Conservation (phyloP, 2,329 filamentous ascomycete genomes). For the Colletotrichum sp. region DNA sequence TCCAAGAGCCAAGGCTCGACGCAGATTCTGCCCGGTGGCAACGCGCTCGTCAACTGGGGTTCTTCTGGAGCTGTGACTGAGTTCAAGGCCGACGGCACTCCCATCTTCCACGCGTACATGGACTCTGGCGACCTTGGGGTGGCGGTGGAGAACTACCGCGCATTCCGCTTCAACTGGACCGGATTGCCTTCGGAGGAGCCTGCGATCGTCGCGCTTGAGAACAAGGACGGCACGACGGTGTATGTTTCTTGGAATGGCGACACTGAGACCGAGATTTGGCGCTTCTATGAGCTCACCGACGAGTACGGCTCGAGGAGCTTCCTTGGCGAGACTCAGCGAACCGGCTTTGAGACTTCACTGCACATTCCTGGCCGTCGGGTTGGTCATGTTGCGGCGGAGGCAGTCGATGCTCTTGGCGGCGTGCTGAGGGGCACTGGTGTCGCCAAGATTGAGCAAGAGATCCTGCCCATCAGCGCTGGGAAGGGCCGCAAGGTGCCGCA, state of each 20-base stretch:
- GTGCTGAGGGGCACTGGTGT: background rate
- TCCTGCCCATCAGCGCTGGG: background rate
- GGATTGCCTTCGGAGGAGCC: slow-evolving; percentile 47
- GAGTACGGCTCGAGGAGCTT: background rate
- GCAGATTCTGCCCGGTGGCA: slow-evolving; percentile 58
- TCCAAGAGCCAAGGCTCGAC: slow-evolving; percentile 55
- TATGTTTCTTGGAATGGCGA: slow-evolving; percentile 42
- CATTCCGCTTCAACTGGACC: slow-evolving; percentile 59
- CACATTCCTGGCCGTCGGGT: background rate
- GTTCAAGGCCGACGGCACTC: slow-evolving; percentile 49
- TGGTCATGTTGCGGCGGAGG: background rate
- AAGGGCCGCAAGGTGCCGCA: background rate
- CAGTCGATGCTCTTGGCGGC: background rate
- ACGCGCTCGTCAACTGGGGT: slow-evolving; percentile 63
- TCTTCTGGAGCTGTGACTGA: slow-evolving; percentile 52
- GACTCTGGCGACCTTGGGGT: slow-evolving; percentile 37
- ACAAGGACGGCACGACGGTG: background rate
- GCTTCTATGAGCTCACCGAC: slow-evolving; percentile 28
- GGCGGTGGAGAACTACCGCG: slow-evolving; percentile 58
- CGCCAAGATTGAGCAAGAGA: background rate
- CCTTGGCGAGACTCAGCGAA: slow-evolving; percentile 1
- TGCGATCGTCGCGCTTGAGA: slow-evolving; percentile 19
- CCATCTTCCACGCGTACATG: slow-evolving; percentile 59
- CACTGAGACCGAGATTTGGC: slow-evolving; percentile 35
- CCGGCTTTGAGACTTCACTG: slow-evolving; percentile 13